Evolutionary conservation across 306 rosid genomes (phyloP).

Genomic region (Pyrus pyrifolia): DNA sequence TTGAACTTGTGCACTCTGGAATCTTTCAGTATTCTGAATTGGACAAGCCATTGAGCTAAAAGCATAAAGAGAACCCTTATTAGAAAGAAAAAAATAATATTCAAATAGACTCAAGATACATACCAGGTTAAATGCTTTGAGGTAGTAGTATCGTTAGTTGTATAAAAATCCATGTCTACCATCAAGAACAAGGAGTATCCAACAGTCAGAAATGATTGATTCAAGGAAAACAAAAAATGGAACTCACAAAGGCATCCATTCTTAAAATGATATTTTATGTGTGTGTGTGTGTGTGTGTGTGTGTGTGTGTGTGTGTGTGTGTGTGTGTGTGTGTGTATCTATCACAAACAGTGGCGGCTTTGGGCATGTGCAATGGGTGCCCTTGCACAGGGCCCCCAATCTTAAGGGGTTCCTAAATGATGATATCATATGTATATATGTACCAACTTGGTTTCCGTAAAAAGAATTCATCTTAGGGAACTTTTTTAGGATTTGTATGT

Average conservation of each 20-base stretch:
- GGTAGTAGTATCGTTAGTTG: neutral
- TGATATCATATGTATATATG: no score
- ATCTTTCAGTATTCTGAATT: constrained; percentile 40
- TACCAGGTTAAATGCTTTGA: neutral
- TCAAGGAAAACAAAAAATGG: neutral
- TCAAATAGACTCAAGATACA: neutral
- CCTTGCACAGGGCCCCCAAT: no score
- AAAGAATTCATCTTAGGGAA: no score
- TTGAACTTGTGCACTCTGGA: constrained; percentile 48
- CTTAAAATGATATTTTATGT: neutral
- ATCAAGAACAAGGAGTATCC: neutral
- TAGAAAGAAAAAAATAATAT: neutral
- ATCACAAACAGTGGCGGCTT: no score
- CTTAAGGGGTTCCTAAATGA: no score
- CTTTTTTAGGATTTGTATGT: no score
- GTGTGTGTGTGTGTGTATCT: no score
- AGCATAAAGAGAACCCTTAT: neutral
- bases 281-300: no score
- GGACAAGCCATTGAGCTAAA: constrained; percentile 41
- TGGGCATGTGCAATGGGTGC: no score
- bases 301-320: no score
- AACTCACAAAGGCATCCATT: neutral
- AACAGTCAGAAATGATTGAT: neutral
- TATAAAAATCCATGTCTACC: neutral
- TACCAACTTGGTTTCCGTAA: no score